A percentile compares a stretch with the other conserved stretches of the same genome.
Evolutionary conservation across 208 protist species (phyloP).

Genomic region (Tetramitus jugosus): DNA sequence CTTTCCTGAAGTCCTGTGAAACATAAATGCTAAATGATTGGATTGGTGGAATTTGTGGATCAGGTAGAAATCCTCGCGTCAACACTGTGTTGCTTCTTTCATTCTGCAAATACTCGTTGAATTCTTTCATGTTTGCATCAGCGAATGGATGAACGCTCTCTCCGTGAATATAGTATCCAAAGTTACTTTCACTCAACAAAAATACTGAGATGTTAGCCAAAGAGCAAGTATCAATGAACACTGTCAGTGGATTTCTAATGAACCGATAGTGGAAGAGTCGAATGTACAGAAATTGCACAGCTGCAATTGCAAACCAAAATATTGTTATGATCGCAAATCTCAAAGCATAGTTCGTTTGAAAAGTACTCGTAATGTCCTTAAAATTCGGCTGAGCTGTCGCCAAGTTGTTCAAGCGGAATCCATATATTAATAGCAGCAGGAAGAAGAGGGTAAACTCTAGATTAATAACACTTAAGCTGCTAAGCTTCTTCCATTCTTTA

Average conservation of each 20-base stretch:
- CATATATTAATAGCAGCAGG: constrained; percentile 19
- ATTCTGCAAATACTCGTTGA: neutral
- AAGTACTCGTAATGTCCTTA: neutral
- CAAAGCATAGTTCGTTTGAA: constrained; percentile 1
- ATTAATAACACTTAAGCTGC: neutral
- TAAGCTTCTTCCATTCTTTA: constrained; percentile 30
- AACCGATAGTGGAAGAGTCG: constrained; percentile 60
- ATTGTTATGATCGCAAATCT: neutral
- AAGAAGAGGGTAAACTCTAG: constrained; percentile 19
- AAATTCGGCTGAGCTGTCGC: neutral
- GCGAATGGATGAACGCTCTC: constrained; percentile 69
- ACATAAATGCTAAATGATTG: neutral
- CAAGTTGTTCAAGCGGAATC: neutral
- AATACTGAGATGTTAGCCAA: constrained; percentile 77
- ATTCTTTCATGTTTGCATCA: constrained; percentile 60
- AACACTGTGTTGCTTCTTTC: neutral
- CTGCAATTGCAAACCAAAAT: constrained; percentile 1
- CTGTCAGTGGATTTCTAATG: constrained; percentile 63
- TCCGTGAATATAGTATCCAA: constrained; percentile 77
- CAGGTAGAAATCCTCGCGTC: neutral
- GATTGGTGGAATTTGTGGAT: neutral
- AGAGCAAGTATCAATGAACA: constrained; percentile 74
- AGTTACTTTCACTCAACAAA: constrained; percentile 61
- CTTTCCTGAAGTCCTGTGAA: neutral
- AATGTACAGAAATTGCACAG: constrained; percentile 15